These are phyloP conservation scores for Dioscorea zingiberensis DNA, from an alignment of 106 monocot species.

Conservation along the genomic window DNA sequence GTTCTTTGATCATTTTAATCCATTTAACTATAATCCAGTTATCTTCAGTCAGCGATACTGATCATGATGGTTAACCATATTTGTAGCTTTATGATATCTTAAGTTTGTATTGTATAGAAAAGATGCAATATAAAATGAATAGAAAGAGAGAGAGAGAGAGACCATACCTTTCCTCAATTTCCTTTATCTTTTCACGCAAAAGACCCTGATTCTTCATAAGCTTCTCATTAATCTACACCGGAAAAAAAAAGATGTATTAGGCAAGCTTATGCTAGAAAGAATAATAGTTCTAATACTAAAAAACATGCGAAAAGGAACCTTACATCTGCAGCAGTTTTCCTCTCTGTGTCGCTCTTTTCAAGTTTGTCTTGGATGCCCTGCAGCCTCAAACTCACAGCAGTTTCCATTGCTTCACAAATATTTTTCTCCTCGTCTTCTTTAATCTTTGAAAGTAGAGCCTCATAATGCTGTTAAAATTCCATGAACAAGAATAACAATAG, in stretches of 20 bases:
- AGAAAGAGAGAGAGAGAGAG: no score
- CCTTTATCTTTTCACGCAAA: constrained; percentile 56
- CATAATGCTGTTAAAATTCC: constrained; percentile 64
- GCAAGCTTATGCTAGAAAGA: background rate
- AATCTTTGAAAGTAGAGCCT: constrained; percentile 57
- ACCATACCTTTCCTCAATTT: constrained; percentile 79
- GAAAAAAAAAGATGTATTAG: background rate
- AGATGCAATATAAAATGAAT: no score
- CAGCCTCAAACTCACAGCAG: constrained; percentile 50
- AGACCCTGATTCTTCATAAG: constrained; percentile 63
- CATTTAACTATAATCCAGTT: no score
- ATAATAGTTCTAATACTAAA: background rate
- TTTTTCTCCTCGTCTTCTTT: constrained; percentile 42
- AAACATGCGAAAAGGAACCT: constrained; percentile 1
- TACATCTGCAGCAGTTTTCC: constrained; percentile 53
- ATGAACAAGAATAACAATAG: background rate
- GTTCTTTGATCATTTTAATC: no score
- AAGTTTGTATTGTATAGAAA: no score
- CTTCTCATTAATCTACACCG: constrained; percentile 59
- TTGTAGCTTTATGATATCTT: no score
- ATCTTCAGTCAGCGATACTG: no score
- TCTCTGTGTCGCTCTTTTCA: constrained; percentile 53
- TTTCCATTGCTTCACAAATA: constrained; percentile 64
- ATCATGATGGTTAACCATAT: no score
- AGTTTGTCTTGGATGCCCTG: constrained; percentile 56